A percentile compares a stretch with the other conserved stretches of the same genome.
phyloP scores from a whole-genome alignment of 257 asterid species.

The Penstemon barbatus region DNA sequence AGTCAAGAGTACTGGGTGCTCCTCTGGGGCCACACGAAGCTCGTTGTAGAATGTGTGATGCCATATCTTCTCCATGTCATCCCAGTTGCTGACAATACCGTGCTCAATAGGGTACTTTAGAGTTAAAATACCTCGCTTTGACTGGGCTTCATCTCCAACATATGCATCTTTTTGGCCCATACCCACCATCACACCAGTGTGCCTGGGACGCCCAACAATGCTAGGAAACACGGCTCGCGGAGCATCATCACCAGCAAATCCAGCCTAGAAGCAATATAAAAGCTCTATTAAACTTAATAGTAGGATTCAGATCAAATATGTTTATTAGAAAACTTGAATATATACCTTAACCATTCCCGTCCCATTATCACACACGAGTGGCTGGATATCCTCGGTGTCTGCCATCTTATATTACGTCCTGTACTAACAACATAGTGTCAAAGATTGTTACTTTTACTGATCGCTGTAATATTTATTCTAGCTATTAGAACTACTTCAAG shows the following conservation, averaged over 20 bases:
- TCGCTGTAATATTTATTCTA: not conserved
- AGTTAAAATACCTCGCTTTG: conserved; percentile 83
- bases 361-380: conserved; percentile 59
- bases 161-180: conserved; percentile 96
- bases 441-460: not conserved
- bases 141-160: conserved; percentile 92
- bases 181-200: conserved; percentile 96
- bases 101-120: conserved; percentile 93
- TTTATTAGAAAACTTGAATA: not conserved
- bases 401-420: conserved; percentile 43
- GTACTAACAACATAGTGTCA: conserved; percentile 19
- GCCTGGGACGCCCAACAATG: conserved; percentile 90
- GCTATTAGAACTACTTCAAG: not conserved
- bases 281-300: conserved; percentile 12
- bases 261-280: conserved; percentile 54
- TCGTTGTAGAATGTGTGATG: conserved; percentile 93
- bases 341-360: conserved; percentile 61
- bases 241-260: conserved; percentile 97
- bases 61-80: conserved; percentile 97
- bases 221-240: conserved; percentile 95
- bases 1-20: conserved; percentile 85
- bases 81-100: conserved; percentile 94
- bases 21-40: conserved; percentile 95
- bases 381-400: conserved; percentile 53
- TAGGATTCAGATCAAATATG: conserved; percentile 1